Evolutionary conservation across 345 rosid genomes (phyloP), one percentile per base, ranked within the genome.

Genomic region (Toxicodendron radicans): DNA sequence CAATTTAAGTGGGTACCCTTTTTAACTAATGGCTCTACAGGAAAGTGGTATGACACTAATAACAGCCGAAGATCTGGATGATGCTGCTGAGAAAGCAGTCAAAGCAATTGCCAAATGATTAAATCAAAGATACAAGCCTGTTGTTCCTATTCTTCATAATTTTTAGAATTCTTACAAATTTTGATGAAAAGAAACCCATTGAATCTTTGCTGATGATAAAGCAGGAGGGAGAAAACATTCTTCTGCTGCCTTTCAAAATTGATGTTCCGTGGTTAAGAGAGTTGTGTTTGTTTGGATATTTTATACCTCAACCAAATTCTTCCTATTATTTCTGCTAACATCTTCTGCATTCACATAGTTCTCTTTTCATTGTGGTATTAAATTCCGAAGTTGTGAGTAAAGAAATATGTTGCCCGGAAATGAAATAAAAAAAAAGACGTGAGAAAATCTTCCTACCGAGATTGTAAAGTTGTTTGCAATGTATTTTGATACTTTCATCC

Each of bases 21-120:
- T 58, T 5, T 58, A 54, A 17, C 56, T 71, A 27, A 30, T 74
- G 67, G 51, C 1, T 24, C 20, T 79, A 75, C 88, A 91, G 99
- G 99, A 95, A 75, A 95, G 98, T 81, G 97, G 92, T 72, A 89
- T 95, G 97, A 57, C 86, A 7, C 87, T 95, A 61, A 83, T 95
- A 64, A 91, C 98, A 0, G 99, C 99, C 7, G 98, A 93, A 76
- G 97, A 93, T 82, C 84, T 95, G 79, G 99, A 95, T 66, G 98
- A 93, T 80, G 99, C 99, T 16, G 99, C 99, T 0, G 97, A 96
- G 74, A 96, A 93, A 86, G 98, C 97, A 10, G 98, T 93, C 33
- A 89, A 90, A 84, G 87, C 95, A 20, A 35, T 81, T 60, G 52
- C 85, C 54, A 73, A 75, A 65, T 88, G 73, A 80, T 73, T 52